Evolutionary conservation across 805 yeast species (phyloP).

Genomic region (Ogataea saltuana): DNA sequence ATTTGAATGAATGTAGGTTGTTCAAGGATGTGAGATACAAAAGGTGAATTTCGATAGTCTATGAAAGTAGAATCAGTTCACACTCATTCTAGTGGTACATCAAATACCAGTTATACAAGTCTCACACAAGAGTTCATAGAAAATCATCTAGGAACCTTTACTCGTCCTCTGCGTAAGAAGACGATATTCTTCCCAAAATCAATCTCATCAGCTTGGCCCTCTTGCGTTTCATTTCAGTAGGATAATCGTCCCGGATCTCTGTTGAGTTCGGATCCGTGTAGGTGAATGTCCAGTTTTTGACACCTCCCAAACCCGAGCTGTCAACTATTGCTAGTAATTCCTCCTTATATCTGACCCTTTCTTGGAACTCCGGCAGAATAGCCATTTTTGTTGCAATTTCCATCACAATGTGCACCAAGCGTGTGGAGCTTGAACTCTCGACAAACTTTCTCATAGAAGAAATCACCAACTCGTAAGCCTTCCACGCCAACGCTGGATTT

Average conservation of each 20-base stretch:
- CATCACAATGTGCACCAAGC: constrained; percentile 27
- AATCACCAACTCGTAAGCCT: constrained; percentile 20
- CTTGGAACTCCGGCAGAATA: constrained; percentile 32
- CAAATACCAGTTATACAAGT: background rate
- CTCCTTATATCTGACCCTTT: constrained; percentile 24
- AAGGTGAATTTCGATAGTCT: no score
- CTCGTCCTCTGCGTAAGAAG: constrained; percentile 26
- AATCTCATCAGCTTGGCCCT: constrained; percentile 14
- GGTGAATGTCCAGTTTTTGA: constrained; percentile 20
- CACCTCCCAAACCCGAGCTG: constrained; percentile 25
- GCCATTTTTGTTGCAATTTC: constrained; percentile 31
- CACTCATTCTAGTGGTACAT: background rate
- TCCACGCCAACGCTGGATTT: constrained; percentile 22
- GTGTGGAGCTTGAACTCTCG: constrained; percentile 25
- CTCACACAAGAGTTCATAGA: background rate
- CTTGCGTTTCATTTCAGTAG: constrained; percentile 7
- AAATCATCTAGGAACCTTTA: no score
- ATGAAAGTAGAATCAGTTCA: background rate
- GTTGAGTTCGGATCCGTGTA: constrained; percentile 18
- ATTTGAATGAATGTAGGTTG: no score
- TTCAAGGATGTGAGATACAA: no score
- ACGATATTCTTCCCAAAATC: constrained; percentile 22
- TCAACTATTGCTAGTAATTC: constrained; percentile 26
- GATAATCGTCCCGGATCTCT: background rate
- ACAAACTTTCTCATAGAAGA: constrained; percentile 26